Evolutionary conservation across 768 basidiomycete species (phyloP), one percentile per base, ranked within the genome.

Genomic region (Leccinum disarticulatum): DNA sequence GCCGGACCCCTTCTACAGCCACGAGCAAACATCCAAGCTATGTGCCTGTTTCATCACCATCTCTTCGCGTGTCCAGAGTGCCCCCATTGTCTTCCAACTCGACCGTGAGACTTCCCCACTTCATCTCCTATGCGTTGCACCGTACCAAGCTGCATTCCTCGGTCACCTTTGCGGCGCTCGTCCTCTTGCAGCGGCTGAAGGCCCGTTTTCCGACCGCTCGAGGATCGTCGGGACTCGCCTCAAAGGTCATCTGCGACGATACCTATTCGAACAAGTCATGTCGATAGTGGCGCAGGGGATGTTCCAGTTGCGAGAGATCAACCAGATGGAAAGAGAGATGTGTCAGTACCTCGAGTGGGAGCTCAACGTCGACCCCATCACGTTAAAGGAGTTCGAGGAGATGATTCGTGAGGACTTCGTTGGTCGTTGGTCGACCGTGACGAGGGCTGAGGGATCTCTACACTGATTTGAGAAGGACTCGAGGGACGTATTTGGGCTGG

Each of bases 251-350:
- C 52, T 94, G 93, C 75, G 93, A 95, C 77, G 93, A 95, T 66
- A 95, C 92, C 0, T 95, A 95, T 72, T 92, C 90, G 15, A 95
- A 95, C 82, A 93, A 93, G 70, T 91, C 89, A 0, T 95, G 93
- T 84, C 85, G 6, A 89, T 95, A 49, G 93, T 95, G 43, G 93
- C 90, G 0, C 91, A 95, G 73, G 87, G 85, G 30, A 88, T 93
- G 84, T 95, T 95, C 67, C 81, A 79, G 3, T 70, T 90, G 0
- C 78, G 83, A 33, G 89, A 90, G 77, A 86, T 90, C 68, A 90
- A 90, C 73, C 88, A 90, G 77, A 90, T 89, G 87, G 88, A 90
- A 70, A 68, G 89, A 2, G 88, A 90, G 68, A 87, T 90, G 82
- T 88, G 87, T 63, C 81, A 84, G 15, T 98, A 98, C 69, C 78